phyloP scores from a whole-genome alignment of 179 eudicot species.

The Pouteria campechiana region DNA sequence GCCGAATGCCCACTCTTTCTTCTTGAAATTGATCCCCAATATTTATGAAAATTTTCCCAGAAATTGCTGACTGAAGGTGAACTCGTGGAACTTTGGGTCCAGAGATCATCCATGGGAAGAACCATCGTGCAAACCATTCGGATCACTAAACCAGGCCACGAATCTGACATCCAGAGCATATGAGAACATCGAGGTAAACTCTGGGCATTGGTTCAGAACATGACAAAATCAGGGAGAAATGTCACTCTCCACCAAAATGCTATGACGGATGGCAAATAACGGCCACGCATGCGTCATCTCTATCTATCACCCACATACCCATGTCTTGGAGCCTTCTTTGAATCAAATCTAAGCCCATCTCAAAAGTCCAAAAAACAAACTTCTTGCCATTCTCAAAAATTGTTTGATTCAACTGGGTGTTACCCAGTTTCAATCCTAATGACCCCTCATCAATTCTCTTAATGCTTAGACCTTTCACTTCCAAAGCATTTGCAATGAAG shows the following conservation, averaged over 20 bases:
- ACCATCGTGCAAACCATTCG: too few relatives aligned
- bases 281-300: conserved; percentile 62
- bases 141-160: too few relatives aligned
- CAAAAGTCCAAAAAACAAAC: conserved; percentile 51
- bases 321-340: conserved; percentile 33
- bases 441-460: conserved; percentile 24
- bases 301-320: conserved; percentile 65
- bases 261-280: conserved; percentile 68
- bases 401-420: conserved; percentile 17
- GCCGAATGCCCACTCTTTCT: too few relatives aligned
- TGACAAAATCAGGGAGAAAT: too few relatives aligned
- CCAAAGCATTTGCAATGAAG: conserved; percentile 23
- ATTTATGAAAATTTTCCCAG: too few relatives aligned
- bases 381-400: conserved; percentile 20
- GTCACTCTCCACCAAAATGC: background rate
- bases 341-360: conserved; percentile 26
- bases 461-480: conserved; percentile 19
- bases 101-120: too few relatives aligned
- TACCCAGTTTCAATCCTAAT: conserved; percentile 23
- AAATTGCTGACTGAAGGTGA: too few relatives aligned
- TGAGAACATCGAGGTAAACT: too few relatives aligned
- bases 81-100: too few relatives aligned
- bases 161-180: too few relatives aligned
- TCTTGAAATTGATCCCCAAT: too few relatives aligned
- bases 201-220: too few relatives aligned